These are phyloP conservation scores for Chalciporus sphaerocephalus DNA, from an alignment of 768 basidiomycete species.

Conservation along the genomic window DNA sequence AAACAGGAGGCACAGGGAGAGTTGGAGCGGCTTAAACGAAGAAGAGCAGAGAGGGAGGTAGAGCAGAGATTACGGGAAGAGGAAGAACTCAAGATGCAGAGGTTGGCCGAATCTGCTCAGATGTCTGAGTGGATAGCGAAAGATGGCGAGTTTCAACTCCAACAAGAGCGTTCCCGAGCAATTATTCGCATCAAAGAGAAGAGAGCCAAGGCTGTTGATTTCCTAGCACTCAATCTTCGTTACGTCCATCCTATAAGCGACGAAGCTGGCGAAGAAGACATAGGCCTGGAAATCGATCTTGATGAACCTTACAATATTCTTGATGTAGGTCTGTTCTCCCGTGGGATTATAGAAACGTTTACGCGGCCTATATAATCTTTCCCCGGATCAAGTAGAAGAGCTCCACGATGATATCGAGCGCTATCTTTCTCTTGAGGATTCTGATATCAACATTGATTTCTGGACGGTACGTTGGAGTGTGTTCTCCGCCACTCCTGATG, in stretches of 20 bases:
- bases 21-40: slow-evolving; percentile 82
- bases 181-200: slow-evolving; percentile 94
- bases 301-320: slow-evolving; percentile 99
- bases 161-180: slow-evolving; percentile 87
- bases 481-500: neutral
- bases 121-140: slow-evolving; percentile 98
- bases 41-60: slow-evolving; percentile 88
- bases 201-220: slow-evolving; percentile 97
- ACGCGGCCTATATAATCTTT: slow-evolving; percentile 60
- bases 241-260: slow-evolving; percentile 77
- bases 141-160: slow-evolving; percentile 95
- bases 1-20: slow-evolving; percentile 94
- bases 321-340: slow-evolving; percentile 54
- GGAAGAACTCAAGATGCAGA: slow-evolving; percentile 84
- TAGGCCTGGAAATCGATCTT: slow-evolving; percentile 93
- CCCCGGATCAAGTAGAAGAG: slow-evolving; percentile 84
- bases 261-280: slow-evolving; percentile 78
- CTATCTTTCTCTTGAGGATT: slow-evolving; percentile 83
- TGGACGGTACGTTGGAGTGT: slow-evolving; percentile 71
- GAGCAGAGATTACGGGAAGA: slow-evolving; percentile 87
- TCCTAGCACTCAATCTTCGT: slow-evolving; percentile 90
- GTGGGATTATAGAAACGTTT: neutral
- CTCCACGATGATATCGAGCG: slow-evolving; percentile 91
- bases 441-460: slow-evolving; percentile 87
- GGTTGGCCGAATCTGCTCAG: slow-evolving; percentile 89